These are phyloP conservation scores for Acidomyces sp. DNA, from an alignment of 495 filamentous ascomycete genomes.

Conservation along the genomic window DNA sequence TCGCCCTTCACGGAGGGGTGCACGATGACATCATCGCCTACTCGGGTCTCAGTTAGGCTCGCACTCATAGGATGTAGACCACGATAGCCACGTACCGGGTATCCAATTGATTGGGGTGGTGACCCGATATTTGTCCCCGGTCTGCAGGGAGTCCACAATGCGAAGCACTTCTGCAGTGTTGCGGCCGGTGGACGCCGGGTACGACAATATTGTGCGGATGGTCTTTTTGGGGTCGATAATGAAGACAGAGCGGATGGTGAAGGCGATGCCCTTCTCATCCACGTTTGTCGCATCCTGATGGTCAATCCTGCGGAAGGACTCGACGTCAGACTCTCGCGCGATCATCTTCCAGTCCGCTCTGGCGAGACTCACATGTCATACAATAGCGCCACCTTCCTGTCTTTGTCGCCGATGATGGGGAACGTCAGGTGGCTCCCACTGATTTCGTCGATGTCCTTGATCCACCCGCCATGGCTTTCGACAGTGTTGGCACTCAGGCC, in stretches of 20 bases:
- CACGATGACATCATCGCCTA: slow-evolving; percentile 71
- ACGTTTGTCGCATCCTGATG: slow-evolving; percentile 69
- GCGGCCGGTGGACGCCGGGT: slow-evolving; percentile 93
- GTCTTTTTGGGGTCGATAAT: slow-evolving; percentile 97
- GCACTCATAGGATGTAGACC: background rate
- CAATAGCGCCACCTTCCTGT: slow-evolving; percentile 75
- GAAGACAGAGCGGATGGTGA: slow-evolving; percentile 98
- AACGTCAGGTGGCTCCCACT: slow-evolving; percentile 42
- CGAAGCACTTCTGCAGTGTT: slow-evolving; percentile 94
- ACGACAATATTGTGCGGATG: slow-evolving; percentile 89
- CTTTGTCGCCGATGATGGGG: slow-evolving; percentile 94
- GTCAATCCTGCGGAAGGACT: slow-evolving; percentile 51
- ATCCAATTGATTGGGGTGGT: slow-evolving; percentile 52
- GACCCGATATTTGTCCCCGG: slow-evolving; percentile 88
- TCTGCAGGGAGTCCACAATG: slow-evolving; percentile 91
- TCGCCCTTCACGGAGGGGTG: slow-evolving; percentile 78
- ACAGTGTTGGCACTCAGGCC: slow-evolving; percentile 48
- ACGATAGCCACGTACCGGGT: slow-evolving; percentile 45
- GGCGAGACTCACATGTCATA: slow-evolving; percentile 81
- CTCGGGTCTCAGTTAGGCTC: slow-evolving; percentile 12
- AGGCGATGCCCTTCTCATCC: slow-evolving; percentile 74
- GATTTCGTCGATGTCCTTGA: slow-evolving; percentile 54
- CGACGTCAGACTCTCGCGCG: slow-evolving; percentile 4
- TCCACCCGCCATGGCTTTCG: slow-evolving; percentile 47
- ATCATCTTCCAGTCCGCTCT: background rate